phyloP scores from a whole-genome alignment of 495 filamentous ascomycete species.

The Talaromyces proteolyticus region DNA sequence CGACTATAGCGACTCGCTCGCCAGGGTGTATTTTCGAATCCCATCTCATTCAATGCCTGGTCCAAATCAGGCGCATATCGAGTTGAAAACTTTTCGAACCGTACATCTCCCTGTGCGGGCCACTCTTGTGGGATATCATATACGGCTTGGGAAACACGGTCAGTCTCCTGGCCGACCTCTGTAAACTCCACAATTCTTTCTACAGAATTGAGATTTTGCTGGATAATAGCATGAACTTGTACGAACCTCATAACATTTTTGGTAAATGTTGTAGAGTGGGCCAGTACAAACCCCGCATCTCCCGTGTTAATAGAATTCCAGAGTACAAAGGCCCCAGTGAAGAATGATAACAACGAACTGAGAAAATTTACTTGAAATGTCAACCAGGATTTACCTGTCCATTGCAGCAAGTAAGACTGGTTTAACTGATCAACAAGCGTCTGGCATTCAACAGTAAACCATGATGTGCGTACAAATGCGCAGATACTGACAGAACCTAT shows the following conservation, averaged over 20 bases:
- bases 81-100: constrained; percentile 66
- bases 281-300: constrained; percentile 90
- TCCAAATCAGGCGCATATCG: constrained; percentile 71
- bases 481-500: constrained; percentile 92
- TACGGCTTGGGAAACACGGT: constrained; percentile 47
- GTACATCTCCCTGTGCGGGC: constrained; percentile 71
- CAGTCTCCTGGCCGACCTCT: constrained; percentile 45
- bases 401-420: constrained; percentile 90
- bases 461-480: constrained; percentile 87
- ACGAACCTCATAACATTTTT: constrained; percentile 99
- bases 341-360: constrained; percentile 88
- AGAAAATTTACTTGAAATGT: constrained; percentile 85
- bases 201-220: constrained; percentile 81
- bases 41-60: constrained; percentile 67
- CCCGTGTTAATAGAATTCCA: constrained; percentile 82
- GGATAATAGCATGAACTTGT: constrained; percentile 53
- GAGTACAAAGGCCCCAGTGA: constrained; percentile 90
- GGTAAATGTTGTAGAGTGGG: constrained; percentile 93
- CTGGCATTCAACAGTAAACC: constrained; percentile 91
- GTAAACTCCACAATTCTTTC: constrained; percentile 82
- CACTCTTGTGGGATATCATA: constrained; percentile 68
- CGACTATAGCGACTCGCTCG: constrained; percentile 56
- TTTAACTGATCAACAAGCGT: constrained; percentile 80
- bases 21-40: constrained; percentile 64
- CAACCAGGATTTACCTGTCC: constrained; percentile 95